Percentiles rank a stretch among this genome's conserved stretches.
These are phyloP conservation scores for Thalassiosira mediterranea DNA, from an alignment of 352 stramenopile genomes.

Conservation along the genomic window DNA sequence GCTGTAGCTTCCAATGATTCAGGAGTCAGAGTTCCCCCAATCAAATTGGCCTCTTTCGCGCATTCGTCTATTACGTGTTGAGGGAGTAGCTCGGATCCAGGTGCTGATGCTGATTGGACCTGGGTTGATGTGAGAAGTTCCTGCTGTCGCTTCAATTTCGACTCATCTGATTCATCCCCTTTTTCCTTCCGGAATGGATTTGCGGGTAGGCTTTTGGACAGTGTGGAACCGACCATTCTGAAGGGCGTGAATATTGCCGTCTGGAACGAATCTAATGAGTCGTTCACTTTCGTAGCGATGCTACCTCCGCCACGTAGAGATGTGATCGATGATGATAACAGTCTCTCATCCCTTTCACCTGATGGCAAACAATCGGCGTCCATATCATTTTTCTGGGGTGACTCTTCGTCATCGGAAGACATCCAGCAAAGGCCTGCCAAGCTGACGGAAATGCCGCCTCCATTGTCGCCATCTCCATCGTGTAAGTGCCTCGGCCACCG, in stretches of 20 bases:
- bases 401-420: slow-evolving; percentile 6
- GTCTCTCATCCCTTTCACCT: not conserved
- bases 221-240: not conserved
- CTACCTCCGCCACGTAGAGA: slow-evolving; percentile 1
- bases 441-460: slow-evolving; percentile 1
- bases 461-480: slow-evolving; percentile 19
- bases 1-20: slow-evolving; percentile 40
- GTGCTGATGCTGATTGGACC: slow-evolving; percentile 41
- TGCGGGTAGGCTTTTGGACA: slow-evolving; percentile 6
- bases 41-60: slow-evolving; percentile 39
- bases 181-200: slow-evolving; percentile 21
- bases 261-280: slow-evolving; percentile 17
- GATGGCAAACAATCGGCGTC: not conserved
- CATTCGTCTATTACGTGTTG: slow-evolving; percentile 35
- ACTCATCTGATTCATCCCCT: slow-evolving; percentile 12
- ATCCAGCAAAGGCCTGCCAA: slow-evolving; percentile 6
- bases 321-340: not conserved
- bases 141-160: slow-evolving; percentile 17
- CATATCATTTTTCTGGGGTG: not conserved
- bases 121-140: slow-evolving; percentile 40
- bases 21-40: slow-evolving; percentile 40
- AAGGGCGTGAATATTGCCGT: not conserved
- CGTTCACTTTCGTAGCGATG: slow-evolving; percentile 7
- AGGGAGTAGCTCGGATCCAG: slow-evolving; percentile 41
- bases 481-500: not conserved